Evolutionary conservation across 805 yeast genomes (phyloP).

Genomic region (Sugiyamaella boreocaroliniensis): DNA sequence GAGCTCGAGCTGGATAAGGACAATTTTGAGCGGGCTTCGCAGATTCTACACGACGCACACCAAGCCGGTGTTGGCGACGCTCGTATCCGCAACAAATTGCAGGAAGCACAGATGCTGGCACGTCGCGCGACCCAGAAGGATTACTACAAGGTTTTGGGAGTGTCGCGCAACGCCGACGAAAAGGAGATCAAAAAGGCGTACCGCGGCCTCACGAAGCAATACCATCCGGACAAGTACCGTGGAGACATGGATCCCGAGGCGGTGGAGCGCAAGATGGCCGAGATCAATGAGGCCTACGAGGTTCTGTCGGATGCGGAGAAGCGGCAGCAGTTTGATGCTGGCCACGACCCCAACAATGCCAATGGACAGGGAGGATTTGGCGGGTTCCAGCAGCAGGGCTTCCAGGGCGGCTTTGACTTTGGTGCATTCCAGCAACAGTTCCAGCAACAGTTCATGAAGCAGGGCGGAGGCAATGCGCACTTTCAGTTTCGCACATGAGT

Average conservation of each 20-base stretch:
- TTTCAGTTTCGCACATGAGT: background rate
- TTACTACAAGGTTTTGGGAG: constrained; percentile 71
- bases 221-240: constrained; percentile 88
- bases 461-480: background rate
- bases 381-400: constrained; percentile 7
- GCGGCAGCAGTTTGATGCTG: constrained; percentile 55
- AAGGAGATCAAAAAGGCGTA: constrained; percentile 75
- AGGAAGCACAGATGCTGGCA: constrained; percentile 17
- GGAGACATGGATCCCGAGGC: constrained; percentile 59
- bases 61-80: constrained; percentile 14
- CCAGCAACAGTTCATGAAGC: constrained; percentile 9
- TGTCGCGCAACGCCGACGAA: constrained; percentile 59
- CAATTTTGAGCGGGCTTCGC: constrained; percentile 18
- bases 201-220: constrained; percentile 67
- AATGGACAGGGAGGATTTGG: constrained; percentile 4
- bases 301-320: constrained; percentile 62
- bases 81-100: constrained; percentile 15
- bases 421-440: constrained; percentile 11
- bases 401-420: constrained; percentile 10
- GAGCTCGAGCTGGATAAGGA: constrained; percentile 16
- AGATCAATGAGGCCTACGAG: constrained; percentile 89
- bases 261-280: constrained; percentile 81
- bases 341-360: constrained; percentile 37
- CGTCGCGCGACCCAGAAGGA: constrained; percentile 46
- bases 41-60: constrained; percentile 15